These are phyloP conservation scores for Bipolaris sorokiniana DNA, from an alignment of 2,329 filamentous ascomycete species.

Conservation along the genomic window DNA sequence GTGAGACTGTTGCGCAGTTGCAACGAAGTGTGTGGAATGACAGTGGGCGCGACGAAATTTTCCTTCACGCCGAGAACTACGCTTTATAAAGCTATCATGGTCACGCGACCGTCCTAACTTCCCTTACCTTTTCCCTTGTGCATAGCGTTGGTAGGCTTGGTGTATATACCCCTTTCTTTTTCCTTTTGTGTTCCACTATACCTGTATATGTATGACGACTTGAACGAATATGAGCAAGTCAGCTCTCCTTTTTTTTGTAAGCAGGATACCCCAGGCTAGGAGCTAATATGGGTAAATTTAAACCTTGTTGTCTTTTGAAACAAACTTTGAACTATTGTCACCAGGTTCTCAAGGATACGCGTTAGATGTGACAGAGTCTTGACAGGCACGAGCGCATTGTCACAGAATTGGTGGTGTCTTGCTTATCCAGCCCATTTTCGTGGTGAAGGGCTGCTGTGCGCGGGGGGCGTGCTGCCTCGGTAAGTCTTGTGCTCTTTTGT, in stretches of 20 bases:
- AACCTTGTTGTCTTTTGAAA: neutral
- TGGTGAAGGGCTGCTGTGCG: slow-evolving; percentile 1
- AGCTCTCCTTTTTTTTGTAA: slow-evolving; percentile 7
- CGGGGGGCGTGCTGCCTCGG: slow-evolving; percentile 10
- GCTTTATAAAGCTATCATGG: slow-evolving; percentile 64
- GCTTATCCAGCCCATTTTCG: neutral
- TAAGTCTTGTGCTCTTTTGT: slow-evolving; percentile 6
- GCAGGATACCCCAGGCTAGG: slow-evolving; percentile 15
- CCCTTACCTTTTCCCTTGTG: slow-evolving; percentile 25
- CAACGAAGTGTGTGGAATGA: slow-evolving; percentile 85
- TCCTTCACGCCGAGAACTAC: slow-evolving; percentile 94
- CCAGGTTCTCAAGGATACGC: neutral
- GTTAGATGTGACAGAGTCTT: neutral
- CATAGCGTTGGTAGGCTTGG: slow-evolving; percentile 34
- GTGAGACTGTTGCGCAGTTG: slow-evolving; percentile 80
- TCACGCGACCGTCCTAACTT: neutral
- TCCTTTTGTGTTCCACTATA: slow-evolving; percentile 9
- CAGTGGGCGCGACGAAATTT: slow-evolving; percentile 83
- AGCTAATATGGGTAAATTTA: neutral
- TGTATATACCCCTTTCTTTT: slow-evolving; percentile 30
- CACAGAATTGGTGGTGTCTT: neutral
- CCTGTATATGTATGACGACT: slow-evolving; percentile 20
- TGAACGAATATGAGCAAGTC: slow-evolving; percentile 2
- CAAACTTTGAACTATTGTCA: neutral
- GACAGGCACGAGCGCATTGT: neutral